phyloP scores from a whole-genome alignment of 2,329 filamentous ascomycete genomes.

The Venturia oleaginea region DNA sequence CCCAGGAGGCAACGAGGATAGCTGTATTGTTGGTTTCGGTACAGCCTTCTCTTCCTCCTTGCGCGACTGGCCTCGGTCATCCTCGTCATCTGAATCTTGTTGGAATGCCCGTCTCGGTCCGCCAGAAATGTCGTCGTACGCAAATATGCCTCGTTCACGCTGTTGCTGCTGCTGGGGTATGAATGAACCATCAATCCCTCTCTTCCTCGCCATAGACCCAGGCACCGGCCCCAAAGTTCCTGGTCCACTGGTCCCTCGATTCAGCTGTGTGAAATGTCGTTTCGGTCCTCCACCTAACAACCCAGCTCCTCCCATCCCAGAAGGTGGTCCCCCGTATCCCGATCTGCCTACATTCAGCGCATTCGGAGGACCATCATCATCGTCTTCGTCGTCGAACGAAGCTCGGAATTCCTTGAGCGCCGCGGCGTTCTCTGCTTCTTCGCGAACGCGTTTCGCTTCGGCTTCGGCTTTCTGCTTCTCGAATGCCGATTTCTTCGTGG shows the following conservation, averaged over 20 bases:
- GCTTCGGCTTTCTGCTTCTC: constrained; percentile 83
- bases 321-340: constrained; percentile 17
- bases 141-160: constrained; percentile 28
- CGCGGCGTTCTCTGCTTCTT: constrained; percentile 78
- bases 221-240: constrained; percentile 39
- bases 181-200: constrained; percentile 33
- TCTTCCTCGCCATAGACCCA: constrained; percentile 33
- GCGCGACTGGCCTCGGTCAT: constrained; percentile 30
- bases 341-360: background rate
- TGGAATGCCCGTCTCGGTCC: constrained; percentile 33
- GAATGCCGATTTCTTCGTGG: constrained; percentile 76
- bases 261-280: constrained; percentile 50
- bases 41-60: constrained; percentile 38
- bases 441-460: constrained; percentile 75
- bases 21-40: constrained; percentile 46
- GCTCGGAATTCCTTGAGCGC: constrained; percentile 84
- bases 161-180: constrained; percentile 19
- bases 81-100: constrained; percentile 30
- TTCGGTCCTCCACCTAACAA: constrained; percentile 17
- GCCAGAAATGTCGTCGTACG: constrained; percentile 29
- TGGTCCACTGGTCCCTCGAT: constrained; percentile 40
- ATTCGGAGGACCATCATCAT: constrained; percentile 10
- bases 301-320: constrained; percentile 37
- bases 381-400: constrained; percentile 31
- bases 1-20: constrained; percentile 45